Evolutionary conservation across 192 early-diverging fungal genomes (phyloP).

Genomic region (Podila minutissima): DNA sequence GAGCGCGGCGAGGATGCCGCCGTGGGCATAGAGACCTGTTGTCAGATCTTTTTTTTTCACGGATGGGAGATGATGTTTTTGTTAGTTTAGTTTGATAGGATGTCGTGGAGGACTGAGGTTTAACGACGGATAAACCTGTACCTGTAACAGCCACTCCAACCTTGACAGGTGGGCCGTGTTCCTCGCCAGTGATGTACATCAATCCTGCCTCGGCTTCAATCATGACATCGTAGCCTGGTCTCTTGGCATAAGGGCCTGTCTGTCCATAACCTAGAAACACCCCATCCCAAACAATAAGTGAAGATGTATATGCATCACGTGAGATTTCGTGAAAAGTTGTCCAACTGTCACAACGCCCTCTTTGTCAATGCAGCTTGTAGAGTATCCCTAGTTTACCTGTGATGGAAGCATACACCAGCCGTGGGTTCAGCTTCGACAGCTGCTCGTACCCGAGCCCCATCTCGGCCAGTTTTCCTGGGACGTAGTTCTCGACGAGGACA

Average conservation of each 20-base stretch:
- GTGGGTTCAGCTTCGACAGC: slow-evolving; percentile 72
- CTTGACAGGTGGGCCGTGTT: slow-evolving; percentile 85
- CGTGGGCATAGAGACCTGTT: slow-evolving; percentile 83
- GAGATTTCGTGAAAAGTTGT: background rate
- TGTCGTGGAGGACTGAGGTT: background rate
- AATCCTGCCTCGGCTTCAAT: slow-evolving; percentile 91
- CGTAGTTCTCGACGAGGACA: slow-evolving; percentile 92
- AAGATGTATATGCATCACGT: background rate
- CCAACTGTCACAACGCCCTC: no score
- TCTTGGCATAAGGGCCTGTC: slow-evolving; percentile 81
- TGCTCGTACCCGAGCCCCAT: slow-evolving; percentile 83
- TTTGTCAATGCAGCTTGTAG: no score
- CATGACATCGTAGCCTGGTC: slow-evolving; percentile 92
- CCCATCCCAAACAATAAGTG: background rate
- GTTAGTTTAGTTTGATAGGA: background rate
- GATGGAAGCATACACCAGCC: slow-evolving; percentile 89
- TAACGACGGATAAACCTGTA: slow-evolving; percentile 50
- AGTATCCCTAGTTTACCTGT: slow-evolving; percentile 48
- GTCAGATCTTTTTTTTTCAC: slow-evolving; percentile 61
- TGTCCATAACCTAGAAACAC: slow-evolving; percentile 78
- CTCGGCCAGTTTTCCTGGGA: slow-evolving; percentile 85
- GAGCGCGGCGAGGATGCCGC: slow-evolving; percentile 89
- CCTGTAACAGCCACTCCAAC: slow-evolving; percentile 97
- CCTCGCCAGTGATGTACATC: slow-evolving; percentile 97
- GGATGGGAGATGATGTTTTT: background rate